These are phyloP conservation scores for Penicillium taxi DNA, from an alignment of 495 filamentous ascomycete species.

Conservation along the genomic window DNA sequence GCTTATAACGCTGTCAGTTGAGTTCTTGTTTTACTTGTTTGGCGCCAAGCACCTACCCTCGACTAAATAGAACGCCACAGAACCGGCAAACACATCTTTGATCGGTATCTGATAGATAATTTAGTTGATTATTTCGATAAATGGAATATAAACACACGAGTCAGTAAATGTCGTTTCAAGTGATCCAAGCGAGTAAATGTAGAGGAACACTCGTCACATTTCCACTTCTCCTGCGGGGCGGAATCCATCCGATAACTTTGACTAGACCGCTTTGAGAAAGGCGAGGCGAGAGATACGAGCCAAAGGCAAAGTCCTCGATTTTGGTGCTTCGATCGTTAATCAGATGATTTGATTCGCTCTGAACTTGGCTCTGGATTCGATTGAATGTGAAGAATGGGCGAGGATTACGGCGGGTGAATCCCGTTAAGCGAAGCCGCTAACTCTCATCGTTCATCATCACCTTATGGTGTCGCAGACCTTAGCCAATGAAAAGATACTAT, in stretches of 20 bases:
- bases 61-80: conserved; percentile 25
- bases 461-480: too few relatives aligned
- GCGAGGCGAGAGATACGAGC: conserved; percentile 2
- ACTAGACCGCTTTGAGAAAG: conserved; percentile 10
- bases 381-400: too few relatives aligned
- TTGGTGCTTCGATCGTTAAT: conserved; percentile 1
- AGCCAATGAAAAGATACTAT: too few relatives aligned
- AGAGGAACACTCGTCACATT: conserved; percentile 23
- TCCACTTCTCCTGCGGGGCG: conserved; percentile 15
- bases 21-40: not conserved
- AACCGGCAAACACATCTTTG: conserved; percentile 21
- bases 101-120: conserved; percentile 14
- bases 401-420: conserved; percentile 12
- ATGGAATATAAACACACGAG: conserved; percentile 16
- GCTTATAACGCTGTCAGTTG: conserved; percentile 7
- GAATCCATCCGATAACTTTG: conserved; percentile 10
- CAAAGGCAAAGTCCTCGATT: too few relatives aligned
- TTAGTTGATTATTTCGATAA: not conserved
- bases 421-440: too few relatives aligned
- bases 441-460: too few relatives aligned
- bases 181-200: conserved; percentile 27
- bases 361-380: not conserved
- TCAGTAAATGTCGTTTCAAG: conserved; percentile 22
- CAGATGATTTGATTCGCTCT: conserved; percentile 4
- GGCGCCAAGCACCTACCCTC: conserved; percentile 20